Conservation (phyloP, 2,329 filamentous ascomycete species). For the Emmonsia crescens region DNA sequence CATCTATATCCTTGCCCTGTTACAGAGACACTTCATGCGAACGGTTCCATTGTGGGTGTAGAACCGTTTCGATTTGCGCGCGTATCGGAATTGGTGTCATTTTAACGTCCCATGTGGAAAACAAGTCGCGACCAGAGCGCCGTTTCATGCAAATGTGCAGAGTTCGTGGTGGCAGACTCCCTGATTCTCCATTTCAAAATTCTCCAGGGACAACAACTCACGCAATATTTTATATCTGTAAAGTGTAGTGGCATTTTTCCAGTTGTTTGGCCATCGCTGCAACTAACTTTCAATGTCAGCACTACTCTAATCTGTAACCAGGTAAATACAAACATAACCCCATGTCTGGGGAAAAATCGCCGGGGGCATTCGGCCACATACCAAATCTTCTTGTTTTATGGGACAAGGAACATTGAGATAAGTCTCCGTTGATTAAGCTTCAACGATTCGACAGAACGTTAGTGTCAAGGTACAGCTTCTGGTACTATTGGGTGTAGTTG, state of each 20-base stretch:
- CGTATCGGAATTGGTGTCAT: neutral
- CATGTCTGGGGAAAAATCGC: neutral
- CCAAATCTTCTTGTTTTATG: neutral
- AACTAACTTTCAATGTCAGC: neutral
- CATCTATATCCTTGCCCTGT: neutral
- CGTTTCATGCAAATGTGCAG: neutral
- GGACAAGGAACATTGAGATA: neutral
- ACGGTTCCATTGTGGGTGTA: neutral
- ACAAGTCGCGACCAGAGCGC: neutral
- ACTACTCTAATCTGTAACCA: too few relatives aligned
- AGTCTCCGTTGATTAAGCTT: neutral
- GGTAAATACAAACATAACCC: neutral
- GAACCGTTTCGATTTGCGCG: neutral
- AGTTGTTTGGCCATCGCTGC: neutral
- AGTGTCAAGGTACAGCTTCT: neutral
- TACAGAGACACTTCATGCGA: neutral
- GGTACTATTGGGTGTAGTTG: neutral
- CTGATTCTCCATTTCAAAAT: neutral
- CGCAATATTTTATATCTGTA: neutral
- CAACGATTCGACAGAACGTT: neutral
- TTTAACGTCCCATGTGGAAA: neutral
- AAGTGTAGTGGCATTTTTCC: neutral
- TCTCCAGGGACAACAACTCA: neutral
- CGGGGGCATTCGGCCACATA: neutral
- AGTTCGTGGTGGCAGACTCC: neutral